Evolutionary conservation across 352 stramenopile genomes (phyloP).

Genomic region (Pythium brachiatum): DNA sequence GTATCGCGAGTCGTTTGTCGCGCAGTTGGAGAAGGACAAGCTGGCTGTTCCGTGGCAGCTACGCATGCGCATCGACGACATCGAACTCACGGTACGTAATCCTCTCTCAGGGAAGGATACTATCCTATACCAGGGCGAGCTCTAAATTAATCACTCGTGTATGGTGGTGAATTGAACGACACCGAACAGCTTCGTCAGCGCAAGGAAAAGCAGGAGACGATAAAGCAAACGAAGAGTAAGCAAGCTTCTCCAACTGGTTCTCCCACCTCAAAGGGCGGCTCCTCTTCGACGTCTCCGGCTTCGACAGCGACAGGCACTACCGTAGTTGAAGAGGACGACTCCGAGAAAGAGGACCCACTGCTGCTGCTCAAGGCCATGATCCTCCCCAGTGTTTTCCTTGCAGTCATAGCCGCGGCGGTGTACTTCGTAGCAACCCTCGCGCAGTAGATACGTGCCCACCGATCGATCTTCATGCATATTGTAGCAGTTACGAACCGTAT

Average conservation of each 20-base stretch:
- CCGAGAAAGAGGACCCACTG: constrained; percentile 21
- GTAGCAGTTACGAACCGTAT: constrained; percentile 15
- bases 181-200: constrained; percentile 16
- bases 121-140: too few species aligned
- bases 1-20: constrained; percentile 25
- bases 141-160: too few species aligned
- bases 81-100: constrained; percentile 67
- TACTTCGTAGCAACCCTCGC: constrained; percentile 8
- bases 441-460: background rate
- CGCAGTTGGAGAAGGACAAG: constrained; percentile 25
- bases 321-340: background rate
- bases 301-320: background rate
- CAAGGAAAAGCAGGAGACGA: constrained; percentile 13
- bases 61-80: constrained; percentile 68
- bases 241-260: background rate
- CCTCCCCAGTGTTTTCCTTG: constrained; percentile 47
- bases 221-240: background rate
- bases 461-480: background rate
- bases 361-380: constrained; percentile 40
- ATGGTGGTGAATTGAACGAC: background rate
- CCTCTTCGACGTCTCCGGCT: background rate
- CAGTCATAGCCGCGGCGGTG: constrained; percentile 27
- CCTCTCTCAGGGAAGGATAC: background rate
- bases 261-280: background rate
- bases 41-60: constrained; percentile 38